Conservation (phyloP, 2,329 filamentous ascomycete species). For the Xylaria arbuscula region DNA sequence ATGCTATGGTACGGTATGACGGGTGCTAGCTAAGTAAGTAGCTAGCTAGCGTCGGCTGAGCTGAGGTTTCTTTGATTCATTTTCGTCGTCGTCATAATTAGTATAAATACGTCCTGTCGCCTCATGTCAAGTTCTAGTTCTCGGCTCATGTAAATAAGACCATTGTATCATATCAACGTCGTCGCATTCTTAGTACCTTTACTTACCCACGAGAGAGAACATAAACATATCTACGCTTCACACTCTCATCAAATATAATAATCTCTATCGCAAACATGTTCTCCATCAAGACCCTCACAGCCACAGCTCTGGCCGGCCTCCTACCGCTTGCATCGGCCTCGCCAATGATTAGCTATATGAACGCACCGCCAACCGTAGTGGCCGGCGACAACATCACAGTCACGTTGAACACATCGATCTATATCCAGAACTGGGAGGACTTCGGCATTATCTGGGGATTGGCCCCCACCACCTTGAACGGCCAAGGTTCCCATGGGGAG, state of each 20-base stretch:
- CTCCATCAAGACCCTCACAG: constrained; percentile 45
- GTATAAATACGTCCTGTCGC: constrained; percentile 1
- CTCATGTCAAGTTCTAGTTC: not conserved
- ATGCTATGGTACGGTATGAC: not conserved
- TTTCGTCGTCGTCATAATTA: constrained; percentile 5
- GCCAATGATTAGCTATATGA: constrained; percentile 37
- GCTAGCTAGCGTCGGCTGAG: not conserved
- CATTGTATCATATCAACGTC: not conserved
- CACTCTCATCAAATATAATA: not conserved
- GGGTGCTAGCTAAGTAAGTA: not conserved
- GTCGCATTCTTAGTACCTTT: not conserved
- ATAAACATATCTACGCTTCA: not conserved
- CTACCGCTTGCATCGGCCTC: constrained; percentile 45
- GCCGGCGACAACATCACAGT: constrained; percentile 45
- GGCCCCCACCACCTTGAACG: constrained; percentile 19
- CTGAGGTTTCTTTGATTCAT: constrained; percentile 9
- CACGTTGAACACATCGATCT: constrained; percentile 47
- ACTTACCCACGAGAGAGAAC: not conserved
- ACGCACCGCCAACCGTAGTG: constrained; percentile 40
- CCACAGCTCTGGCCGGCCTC: constrained; percentile 41
- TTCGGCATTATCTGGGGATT: constrained; percentile 50
- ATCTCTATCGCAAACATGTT: constrained; percentile 42
- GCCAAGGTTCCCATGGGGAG: constrained; percentile 35
- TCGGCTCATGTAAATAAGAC: not conserved
- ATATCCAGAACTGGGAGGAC: constrained; percentile 52